Evolutionary conservation across 2,329 filamentous ascomycete species (phyloP).

Genomic region (Aspergillus sergii): DNA sequence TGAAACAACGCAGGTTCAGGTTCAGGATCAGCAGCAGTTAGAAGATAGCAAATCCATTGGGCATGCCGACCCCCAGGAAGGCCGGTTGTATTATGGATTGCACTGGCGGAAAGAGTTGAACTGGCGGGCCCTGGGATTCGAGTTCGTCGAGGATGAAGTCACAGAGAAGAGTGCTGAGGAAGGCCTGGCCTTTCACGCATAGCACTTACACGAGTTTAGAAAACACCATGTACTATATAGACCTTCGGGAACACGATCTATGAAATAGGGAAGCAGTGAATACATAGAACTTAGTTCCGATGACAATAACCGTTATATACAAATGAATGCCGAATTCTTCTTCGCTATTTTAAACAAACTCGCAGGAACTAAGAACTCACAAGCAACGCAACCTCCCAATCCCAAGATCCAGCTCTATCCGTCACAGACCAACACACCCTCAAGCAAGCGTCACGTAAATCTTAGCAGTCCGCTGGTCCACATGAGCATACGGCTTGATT

Average conservation of each 20-base stretch:
- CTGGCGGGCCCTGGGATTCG: conserved; percentile 52
- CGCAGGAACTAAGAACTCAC: neutral
- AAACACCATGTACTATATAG: neutral
- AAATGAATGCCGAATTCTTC: neutral
- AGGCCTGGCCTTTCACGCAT: conserved; percentile 25
- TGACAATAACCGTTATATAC: neutral
- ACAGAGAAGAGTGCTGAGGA: conserved; percentile 10
- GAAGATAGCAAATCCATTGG: neutral
- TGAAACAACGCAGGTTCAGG: conserved; percentile 27
- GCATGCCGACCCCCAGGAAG: neutral
- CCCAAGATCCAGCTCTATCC: neutral
- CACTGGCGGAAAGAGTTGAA: conserved; percentile 64
- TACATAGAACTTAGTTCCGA: neutral
- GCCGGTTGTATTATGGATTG: conserved; percentile 55
- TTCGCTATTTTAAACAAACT: neutral
- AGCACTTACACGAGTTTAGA: neutral
- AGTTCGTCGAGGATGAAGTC: conserved; percentile 40
- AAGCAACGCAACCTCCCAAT: neutral
- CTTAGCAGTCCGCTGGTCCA: conserved; percentile 7
- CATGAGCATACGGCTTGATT: conserved; percentile 1
- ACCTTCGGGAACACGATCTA: neutral
- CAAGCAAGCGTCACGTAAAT: conserved; percentile 8
- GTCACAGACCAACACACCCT: neutral
- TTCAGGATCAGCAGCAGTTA: conserved; percentile 22
- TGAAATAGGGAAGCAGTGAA: neutral